Percentiles rank a stretch among this genome's conserved stretches.
phyloP scores from a whole-genome alignment of 2,329 filamentous ascomycete genomes.

The Cercospora sp. region DNA sequence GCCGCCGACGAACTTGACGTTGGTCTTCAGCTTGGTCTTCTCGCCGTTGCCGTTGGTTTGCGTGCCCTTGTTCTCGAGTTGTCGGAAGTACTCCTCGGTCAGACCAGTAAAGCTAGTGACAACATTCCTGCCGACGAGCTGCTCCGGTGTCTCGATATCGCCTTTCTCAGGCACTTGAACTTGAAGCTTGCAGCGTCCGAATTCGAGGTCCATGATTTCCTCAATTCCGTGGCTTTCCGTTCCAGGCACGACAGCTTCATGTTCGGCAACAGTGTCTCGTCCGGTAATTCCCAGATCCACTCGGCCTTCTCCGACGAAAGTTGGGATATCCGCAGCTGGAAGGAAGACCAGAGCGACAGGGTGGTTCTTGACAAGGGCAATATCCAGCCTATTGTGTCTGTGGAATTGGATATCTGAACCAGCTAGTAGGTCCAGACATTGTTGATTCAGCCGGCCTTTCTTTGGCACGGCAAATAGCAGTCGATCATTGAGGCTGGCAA shows the following conservation, averaged over 20 bases:
- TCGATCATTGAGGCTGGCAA: conserved; percentile 78
- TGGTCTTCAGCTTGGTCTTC: conserved; percentile 69
- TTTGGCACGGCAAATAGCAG: conserved; percentile 97
- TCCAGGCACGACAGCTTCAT: conserved; percentile 54
- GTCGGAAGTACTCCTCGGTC: conserved; percentile 77
- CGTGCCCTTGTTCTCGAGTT: conserved; percentile 61
- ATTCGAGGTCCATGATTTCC: conserved; percentile 85
- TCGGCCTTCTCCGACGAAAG: conserved; percentile 91
- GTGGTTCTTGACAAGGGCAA: conserved; percentile 95
- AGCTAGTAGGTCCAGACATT: conserved; percentile 83
- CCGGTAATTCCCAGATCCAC: conserved; percentile 96
- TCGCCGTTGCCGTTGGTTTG: conserved; percentile 43
- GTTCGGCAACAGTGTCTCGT: conserved; percentile 86
- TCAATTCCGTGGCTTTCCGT: conserved; percentile 65
- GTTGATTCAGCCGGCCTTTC: conserved; percentile 91
- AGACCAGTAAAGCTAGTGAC: conserved; percentile 93
- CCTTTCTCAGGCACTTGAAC: conserved; percentile 96
- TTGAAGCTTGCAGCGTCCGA: conserved; percentile 88
- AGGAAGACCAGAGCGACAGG: conserved; percentile 95
- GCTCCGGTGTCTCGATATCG: conserved; percentile 63
- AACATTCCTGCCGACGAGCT: conserved; percentile 88
- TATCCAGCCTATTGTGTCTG: conserved; percentile 91
- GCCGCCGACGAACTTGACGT: conserved; percentile 90
- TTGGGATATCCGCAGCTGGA: conserved; percentile 94
- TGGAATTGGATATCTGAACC: conserved; percentile 96